Evolutionary conservation across 306 rosid species (phyloP).

Genomic region (Gillenia trifoliata): DNA sequence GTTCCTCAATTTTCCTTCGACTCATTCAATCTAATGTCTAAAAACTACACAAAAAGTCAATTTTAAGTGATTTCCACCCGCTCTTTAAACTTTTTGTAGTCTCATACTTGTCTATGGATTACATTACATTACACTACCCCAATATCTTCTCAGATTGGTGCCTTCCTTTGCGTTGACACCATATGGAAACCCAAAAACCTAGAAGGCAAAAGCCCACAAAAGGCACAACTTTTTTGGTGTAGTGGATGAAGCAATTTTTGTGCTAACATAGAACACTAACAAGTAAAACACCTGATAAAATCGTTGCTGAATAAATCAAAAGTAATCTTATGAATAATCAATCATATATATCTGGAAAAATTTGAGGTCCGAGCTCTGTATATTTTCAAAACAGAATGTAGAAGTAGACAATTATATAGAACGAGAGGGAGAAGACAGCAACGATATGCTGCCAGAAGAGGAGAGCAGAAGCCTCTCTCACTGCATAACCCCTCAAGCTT

Average conservation of each 20-base stretch:
- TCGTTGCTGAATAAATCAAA: background rate
- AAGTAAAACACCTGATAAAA: background rate
- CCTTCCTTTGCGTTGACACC: no score
- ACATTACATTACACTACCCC: no score
- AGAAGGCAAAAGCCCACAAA: background rate
- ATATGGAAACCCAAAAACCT: background rate
- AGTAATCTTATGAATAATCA: background rate
- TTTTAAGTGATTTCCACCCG: no score
- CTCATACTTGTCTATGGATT: no score
- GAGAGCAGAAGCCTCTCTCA: constrained; percentile 77
- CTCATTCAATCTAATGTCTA: no score
- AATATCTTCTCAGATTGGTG: no score
- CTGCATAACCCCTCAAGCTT: constrained; percentile 79
- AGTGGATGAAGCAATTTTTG: background rate
- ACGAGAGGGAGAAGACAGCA: constrained; percentile 66
- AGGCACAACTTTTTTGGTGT: background rate
- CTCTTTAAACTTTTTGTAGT: no score
- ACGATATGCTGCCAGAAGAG: constrained; percentile 82
- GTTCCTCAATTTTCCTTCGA: no score
- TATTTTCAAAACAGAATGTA: constrained; percentile 13
- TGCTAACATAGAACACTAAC: background rate
- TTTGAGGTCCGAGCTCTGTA: background rate
- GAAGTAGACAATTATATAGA: constrained; percentile 59
- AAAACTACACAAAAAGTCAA: no score
- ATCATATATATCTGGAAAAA: background rate